Conservation (phyloP, 2,329 filamentous ascomycete species). For the Calonectria crousiana region DNA sequence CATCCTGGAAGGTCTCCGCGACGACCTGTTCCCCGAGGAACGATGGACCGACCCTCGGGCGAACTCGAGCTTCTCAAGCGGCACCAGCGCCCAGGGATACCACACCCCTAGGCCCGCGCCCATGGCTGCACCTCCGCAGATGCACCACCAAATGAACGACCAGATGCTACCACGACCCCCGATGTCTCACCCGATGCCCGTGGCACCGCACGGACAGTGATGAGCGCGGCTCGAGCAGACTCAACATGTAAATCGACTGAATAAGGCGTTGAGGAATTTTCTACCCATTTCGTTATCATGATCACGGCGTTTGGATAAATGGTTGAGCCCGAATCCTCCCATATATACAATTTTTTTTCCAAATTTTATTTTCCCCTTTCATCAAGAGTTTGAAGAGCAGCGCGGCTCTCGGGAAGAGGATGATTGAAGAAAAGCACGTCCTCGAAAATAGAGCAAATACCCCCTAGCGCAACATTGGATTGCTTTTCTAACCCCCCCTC, state of each 20-base stretch:
- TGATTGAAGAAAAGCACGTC: conserved; percentile 3
- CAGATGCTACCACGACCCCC: conserved; percentile 40
- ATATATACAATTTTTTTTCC: neutral
- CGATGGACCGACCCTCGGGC: conserved; percentile 42
- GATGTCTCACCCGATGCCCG: conserved; percentile 42
- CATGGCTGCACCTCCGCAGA: conserved; percentile 41
- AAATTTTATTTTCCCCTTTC: neutral
- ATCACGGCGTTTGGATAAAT: conserved; percentile 30
- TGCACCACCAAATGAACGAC: conserved; percentile 38
- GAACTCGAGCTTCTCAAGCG: conserved; percentile 59
- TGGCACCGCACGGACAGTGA: conserved; percentile 38
- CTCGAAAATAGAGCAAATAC: conserved; percentile 30
- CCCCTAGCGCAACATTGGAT: conserved; percentile 27
- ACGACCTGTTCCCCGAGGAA: conserved; percentile 54
- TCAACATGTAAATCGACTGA: conserved; percentile 10
- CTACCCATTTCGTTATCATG: conserved; percentile 24
- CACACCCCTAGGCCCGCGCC: conserved; percentile 40
- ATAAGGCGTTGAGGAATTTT: conserved; percentile 17
- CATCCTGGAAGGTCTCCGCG: conserved; percentile 73
- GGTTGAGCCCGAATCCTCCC: neutral
- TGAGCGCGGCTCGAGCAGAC: neutral
- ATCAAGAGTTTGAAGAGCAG: conserved; percentile 19
- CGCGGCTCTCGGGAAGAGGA: conserved; percentile 5
- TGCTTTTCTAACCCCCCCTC: conserved; percentile 22
- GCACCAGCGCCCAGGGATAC: conserved; percentile 46